These are phyloP conservation scores for Heracleum sosnowskyi DNA, from an alignment of 129 eudicot species.

Conservation along the genomic window DNA sequence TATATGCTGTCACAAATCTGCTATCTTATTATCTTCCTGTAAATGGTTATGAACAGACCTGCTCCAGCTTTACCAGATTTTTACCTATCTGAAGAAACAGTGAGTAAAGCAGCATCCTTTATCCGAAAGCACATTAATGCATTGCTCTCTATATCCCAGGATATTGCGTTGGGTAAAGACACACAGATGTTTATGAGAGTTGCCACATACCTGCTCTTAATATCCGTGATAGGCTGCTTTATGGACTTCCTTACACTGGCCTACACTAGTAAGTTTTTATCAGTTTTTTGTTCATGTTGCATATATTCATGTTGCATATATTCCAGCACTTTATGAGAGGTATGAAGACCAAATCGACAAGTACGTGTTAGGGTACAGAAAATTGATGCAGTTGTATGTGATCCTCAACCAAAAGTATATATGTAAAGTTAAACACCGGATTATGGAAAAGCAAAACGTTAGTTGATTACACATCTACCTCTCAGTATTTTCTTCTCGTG, in stretches of 20 bases:
- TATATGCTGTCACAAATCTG: neutral
- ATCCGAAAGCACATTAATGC: constrained; percentile 45
- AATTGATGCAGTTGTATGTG: constrained; percentile 32
- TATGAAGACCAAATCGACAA: constrained; percentile 53
- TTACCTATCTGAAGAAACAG: constrained; percentile 57
- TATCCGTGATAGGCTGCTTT: too few relatives aligned
- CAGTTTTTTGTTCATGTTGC: constrained; percentile 24
- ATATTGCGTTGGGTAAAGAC: too few relatives aligned
- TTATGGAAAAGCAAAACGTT: constrained; percentile 46
- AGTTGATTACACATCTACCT: constrained; percentile 25
- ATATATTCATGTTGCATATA: neutral
- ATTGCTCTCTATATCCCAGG: too few relatives aligned
- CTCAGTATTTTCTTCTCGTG: constrained; percentile 9
- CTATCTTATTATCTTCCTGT: constrained; percentile 2
- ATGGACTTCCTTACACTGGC: too few relatives aligned
- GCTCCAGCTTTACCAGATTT: constrained; percentile 81
- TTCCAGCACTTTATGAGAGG: constrained; percentile 77
- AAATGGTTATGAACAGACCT: constrained; percentile 47
- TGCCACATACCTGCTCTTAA: too few relatives aligned
- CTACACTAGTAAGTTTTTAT: too few relatives aligned
- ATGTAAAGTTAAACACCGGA: constrained; percentile 41
- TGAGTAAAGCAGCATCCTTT: constrained; percentile 42
- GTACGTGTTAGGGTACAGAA: constrained; percentile 24
- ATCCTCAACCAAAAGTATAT: constrained; percentile 39
- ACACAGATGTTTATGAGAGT: too few relatives aligned